Evolutionary conservation across 345 rosid genomes (phyloP).

Genomic region (Populus deltoides): DNA sequence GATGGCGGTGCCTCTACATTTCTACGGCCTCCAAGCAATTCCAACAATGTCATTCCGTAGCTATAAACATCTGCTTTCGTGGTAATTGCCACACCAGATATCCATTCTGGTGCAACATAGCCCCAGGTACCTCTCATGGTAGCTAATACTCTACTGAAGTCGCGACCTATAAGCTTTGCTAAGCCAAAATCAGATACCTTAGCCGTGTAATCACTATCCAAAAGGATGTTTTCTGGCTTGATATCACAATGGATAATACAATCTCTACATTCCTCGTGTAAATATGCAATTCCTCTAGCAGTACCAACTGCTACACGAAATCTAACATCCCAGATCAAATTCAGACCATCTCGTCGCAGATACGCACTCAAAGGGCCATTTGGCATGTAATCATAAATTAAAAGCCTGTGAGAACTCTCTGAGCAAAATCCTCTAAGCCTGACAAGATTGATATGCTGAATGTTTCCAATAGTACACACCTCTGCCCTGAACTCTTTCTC

Average conservation of each 20-base stretch:
- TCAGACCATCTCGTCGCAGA: constrained; percentile 21
- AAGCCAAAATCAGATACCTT: constrained; percentile 32
- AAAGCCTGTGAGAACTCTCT: constrained; percentile 26
- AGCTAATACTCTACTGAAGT: constrained; percentile 23
- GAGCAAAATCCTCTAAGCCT: constrained; percentile 31
- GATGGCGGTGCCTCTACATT: constrained; percentile 19
- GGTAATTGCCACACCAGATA: constrained; percentile 34
- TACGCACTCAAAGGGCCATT: constrained; percentile 25
- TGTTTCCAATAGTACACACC: constrained; percentile 29
- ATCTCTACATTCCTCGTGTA: constrained; percentile 31
- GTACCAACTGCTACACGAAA: constrained; percentile 24
- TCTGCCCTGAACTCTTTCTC: constrained; percentile 35
- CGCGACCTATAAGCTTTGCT: constrained; percentile 28
- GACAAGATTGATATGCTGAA: constrained; percentile 33
- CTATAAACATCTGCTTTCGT: constrained; percentile 34
- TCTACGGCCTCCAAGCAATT: constrained; percentile 29
- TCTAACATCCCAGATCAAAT: constrained; percentile 27
- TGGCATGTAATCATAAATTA: constrained; percentile 31
- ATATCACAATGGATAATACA: constrained; percentile 36
- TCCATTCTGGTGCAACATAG: constrained; percentile 34
- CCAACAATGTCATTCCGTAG: constrained; percentile 32
- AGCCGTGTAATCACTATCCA: constrained; percentile 22
- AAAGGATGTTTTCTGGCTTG: constrained; percentile 33
- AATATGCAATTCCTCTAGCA: constrained; percentile 30
- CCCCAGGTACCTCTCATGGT: constrained; percentile 37